Conservation (phyloP, 1,284 basidiomycete species). For the Boletellus sp. region DNA sequence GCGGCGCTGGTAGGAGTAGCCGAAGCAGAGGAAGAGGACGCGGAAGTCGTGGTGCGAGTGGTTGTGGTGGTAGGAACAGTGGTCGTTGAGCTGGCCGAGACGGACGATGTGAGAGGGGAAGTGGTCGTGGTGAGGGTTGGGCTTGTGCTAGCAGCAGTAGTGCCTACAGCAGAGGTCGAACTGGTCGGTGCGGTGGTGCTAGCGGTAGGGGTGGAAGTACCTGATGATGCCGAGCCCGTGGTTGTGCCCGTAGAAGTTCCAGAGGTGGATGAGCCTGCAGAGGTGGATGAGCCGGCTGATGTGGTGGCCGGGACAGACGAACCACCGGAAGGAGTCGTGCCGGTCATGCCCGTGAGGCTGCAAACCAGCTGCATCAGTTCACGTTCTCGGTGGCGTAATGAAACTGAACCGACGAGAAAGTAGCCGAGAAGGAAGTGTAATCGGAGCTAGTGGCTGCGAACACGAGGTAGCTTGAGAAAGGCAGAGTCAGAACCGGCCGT, state of each 20-base stretch:
- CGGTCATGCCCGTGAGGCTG: constrained; percentile 57
- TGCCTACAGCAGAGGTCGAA: constrained; percentile 5
- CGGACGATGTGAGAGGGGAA: background rate
- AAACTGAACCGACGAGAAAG: constrained; percentile 45
- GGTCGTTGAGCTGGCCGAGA: background rate
- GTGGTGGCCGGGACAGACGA: constrained; percentile 44
- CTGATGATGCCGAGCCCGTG: constrained; percentile 5
- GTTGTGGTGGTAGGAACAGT: background rate
- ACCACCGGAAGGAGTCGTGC: constrained; percentile 28
- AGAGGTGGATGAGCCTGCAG: constrained; percentile 29
- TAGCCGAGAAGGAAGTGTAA: constrained; percentile 50
- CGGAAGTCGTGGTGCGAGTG: background rate
- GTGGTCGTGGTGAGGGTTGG: constrained; percentile 2
- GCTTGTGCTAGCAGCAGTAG: background rate
- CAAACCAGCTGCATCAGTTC: constrained; percentile 9
- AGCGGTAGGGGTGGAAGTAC: constrained; percentile 11
- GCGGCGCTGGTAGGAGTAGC: constrained; percentile 21
- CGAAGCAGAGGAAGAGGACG: constrained; percentile 10
- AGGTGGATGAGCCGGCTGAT: constrained; percentile 40
- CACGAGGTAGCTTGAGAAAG: constrained; percentile 43
- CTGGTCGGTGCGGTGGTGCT: constrained; percentile 10
- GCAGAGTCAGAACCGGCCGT: constrained; percentile 4
- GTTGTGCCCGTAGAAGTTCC: constrained; percentile 6
- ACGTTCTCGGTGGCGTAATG: background rate
- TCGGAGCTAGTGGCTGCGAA: constrained; percentile 45